Conservation (phyloP, 2,329 filamentous ascomycete genomes). For the Blastomyces parvus region DNA sequence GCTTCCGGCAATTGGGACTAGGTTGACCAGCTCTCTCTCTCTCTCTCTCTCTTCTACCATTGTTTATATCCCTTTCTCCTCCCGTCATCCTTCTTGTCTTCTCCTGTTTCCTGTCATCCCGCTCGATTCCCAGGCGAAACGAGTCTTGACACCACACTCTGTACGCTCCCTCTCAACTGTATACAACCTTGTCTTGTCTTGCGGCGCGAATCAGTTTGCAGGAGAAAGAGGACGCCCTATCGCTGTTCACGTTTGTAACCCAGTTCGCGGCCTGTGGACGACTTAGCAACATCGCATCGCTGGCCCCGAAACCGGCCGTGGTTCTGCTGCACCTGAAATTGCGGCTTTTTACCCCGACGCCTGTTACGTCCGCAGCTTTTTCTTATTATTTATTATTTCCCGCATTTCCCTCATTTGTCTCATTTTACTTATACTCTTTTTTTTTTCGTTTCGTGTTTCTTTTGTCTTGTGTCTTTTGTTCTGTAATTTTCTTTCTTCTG, state of each 20-base stretch:
- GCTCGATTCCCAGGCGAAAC: too few species aligned
- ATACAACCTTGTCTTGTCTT: background rate
- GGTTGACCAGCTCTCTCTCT: background rate
- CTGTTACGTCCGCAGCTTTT: constrained; percentile 14
- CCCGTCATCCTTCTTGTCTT: too few species aligned
- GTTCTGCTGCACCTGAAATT: constrained; percentile 2
- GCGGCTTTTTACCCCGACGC: constrained; percentile 1
- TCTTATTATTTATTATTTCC: constrained; percentile 16
- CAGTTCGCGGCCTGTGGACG: background rate
- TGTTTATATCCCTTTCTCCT: background rate
- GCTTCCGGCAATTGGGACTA: background rate
- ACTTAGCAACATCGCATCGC: background rate
- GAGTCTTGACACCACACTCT: background rate
- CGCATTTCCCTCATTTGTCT: constrained; percentile 9
- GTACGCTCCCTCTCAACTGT: too few species aligned
- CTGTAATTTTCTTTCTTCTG: constrained; percentile 3
- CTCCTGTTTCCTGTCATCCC: background rate
- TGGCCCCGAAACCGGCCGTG: constrained; percentile 1
- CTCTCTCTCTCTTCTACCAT: background rate
- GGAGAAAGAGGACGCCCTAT: too few species aligned
- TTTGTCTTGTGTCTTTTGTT: constrained; percentile 7
- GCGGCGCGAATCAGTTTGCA: background rate
- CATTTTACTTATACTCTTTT: background rate
- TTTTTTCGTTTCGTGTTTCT: background rate
- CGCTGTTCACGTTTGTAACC: background rate